These are phyloP conservation scores for Lophium mytilinum DNA, from an alignment of 495 filamentous ascomycete genomes.

Conservation along the genomic window DNA sequence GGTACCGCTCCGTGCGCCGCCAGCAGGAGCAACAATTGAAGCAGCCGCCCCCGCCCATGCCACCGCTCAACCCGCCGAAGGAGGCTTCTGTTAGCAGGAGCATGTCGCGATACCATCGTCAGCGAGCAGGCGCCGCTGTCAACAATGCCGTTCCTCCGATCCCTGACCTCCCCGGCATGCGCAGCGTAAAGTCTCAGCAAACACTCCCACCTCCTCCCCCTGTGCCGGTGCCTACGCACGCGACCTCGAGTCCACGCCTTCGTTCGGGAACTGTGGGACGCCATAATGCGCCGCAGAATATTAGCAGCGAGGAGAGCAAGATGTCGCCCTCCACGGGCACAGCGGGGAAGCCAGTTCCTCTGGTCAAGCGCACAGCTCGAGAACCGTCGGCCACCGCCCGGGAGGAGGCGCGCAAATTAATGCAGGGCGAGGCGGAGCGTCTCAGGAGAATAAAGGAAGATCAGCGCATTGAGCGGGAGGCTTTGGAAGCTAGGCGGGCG, in stretches of 20 bases:
- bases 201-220: background rate
- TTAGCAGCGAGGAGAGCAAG: slow-evolving; percentile 5
- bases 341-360: slow-evolving; percentile 1
- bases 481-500: slow-evolving; percentile 8
- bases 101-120: slow-evolving; percentile 33
- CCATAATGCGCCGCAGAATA: too few relatives aligned
- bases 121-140: slow-evolving; percentile 13
- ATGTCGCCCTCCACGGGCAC: slow-evolving; percentile 3
- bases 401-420: slow-evolving; percentile 23
- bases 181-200: background rate
- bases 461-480: slow-evolving; percentile 16
- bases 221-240: background rate
- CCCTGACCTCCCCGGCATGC: slow-evolving; percentile 4
- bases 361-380: background rate
- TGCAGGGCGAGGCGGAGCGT: slow-evolving; percentile 25
- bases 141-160: slow-evolving; percentile 7
- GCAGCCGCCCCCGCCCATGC: slow-evolving; percentile 4
- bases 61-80: slow-evolving; percentile 10
- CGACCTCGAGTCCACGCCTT: background rate
- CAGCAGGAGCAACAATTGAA: slow-evolving; percentile 14
- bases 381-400: slow-evolving; percentile 12
- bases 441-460: slow-evolving; percentile 19
- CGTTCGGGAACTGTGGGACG: background rate
- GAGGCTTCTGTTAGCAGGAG: slow-evolving; percentile 24
- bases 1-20: slow-evolving; percentile 30